phyloP scores from a whole-genome alignment of 768 basidiomycete species.

The Auricularia sp. region DNA sequence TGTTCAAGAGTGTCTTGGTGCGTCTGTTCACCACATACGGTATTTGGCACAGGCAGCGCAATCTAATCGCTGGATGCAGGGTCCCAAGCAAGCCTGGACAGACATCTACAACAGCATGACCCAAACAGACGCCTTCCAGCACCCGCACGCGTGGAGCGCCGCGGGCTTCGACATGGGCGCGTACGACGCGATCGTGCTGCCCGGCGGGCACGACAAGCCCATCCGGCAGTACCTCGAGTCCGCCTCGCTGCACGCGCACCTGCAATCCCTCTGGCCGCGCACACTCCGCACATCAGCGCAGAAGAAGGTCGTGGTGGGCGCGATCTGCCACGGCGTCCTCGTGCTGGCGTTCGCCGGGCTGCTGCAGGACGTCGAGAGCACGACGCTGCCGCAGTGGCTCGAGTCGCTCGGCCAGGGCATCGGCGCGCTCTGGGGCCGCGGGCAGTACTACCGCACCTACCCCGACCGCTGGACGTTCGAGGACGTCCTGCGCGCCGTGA shows the following conservation, averaged over 20 bases:
- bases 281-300: not conserved
- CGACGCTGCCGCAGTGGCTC: conserved; percentile 6
- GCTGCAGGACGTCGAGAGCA: conserved; percentile 1
- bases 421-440: conserved; percentile 3
- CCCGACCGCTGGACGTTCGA: conserved; percentile 2
- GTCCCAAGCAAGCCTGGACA: not conserved
- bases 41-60: not conserved
- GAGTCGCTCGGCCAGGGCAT: not conserved
- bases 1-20: not conserved
- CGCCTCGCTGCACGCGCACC: conserved; percentile 1
- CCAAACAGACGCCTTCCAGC: not conserved
- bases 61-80: not conserved
- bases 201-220: conserved; percentile 7
- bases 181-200: conserved; percentile 6
- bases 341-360: conserved; percentile 4
- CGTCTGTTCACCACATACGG: not conserved
- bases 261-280: not conserved
- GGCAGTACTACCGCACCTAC: conserved; percentile 6
- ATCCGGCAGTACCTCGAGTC: conserved; percentile 7
- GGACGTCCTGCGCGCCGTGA: conserved; percentile 1
- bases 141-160: conserved; percentile 2
- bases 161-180: not conserved
- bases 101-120: not conserved
- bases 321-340: conserved; percentile 7
- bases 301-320: not conserved